A percentile compares a stretch with the other conserved stretches of the same genome.
phyloP scores from a whole-genome alignment of 1,284 basidiomycete genomes.

The Polyporus tsugae region DNA sequence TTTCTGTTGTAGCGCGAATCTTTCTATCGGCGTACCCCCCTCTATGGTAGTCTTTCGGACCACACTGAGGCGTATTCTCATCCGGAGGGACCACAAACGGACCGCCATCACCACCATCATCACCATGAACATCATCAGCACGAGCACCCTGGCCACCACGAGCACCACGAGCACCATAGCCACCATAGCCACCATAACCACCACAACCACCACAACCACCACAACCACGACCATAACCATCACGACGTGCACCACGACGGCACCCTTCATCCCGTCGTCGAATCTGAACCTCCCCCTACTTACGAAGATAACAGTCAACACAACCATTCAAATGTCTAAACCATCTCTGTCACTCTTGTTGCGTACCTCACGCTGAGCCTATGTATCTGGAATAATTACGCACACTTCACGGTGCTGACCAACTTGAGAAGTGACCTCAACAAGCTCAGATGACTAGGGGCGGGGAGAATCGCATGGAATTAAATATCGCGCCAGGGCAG shows the following conservation, averaged over 20 bases:
- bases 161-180: neutral
- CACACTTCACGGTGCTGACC: too few species aligned
- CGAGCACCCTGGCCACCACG: neutral
- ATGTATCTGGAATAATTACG: neutral
- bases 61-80: neutral
- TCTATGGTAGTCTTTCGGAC: neutral
- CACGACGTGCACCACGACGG: neutral
- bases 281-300: neutral
- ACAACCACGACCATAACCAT: neutral
- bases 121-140: neutral
- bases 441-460: too few species aligned
- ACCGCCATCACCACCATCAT: neutral
- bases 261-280: neutral
- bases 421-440: too few species aligned
- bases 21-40: neutral
- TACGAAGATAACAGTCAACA: neutral
- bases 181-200: neutral
- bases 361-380: neutral
- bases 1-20: neutral
- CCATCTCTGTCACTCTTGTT: neutral
- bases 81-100: neutral
- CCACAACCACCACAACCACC: neutral
- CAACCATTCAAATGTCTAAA: neutral
- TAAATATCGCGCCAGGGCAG: too few species aligned
- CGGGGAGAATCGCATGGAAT: too few species aligned